Evolutionary conservation across 202 grass and related monocot genomes (phyloP), one percentile per base, ranked within the genome.

Genomic region (Elaeis oleifera): DNA sequence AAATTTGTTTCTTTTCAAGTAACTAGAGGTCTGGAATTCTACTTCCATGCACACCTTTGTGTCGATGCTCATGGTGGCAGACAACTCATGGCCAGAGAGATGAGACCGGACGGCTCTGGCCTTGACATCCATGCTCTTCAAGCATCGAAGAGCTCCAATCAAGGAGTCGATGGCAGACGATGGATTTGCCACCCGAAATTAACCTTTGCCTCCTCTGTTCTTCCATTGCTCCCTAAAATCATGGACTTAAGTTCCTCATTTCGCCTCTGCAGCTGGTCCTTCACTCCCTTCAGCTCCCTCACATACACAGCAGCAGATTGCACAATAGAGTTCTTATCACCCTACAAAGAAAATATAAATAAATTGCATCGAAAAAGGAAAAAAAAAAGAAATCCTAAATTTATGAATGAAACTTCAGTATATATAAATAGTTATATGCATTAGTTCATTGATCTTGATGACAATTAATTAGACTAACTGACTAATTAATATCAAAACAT

Each of bases 271-370:
- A 86, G 77, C 71, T 79, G 65, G 4, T 91, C 69, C 51, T 74
- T 76, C 16, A 79, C 76, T 32, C 49, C 82, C 59, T 79, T 73
- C 17, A 97, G 74, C 71, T 97, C 92, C 17, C 71, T 74, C 69
- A 97, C 67, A 74, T 89, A 86, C 7, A 73, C 53, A 13, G 81
- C 77, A 4, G 92, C 84, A 0, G 92, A 79, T 54, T 91, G 84
- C n/a, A 97, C 82, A 29, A 92, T 89, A 15, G 92, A 92, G 72
- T 97, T 97, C 81, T 97, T 97, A 70, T 97, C 88, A 0, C 71
- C 61, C 92, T 95, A 76, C 8, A 19, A 36, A 56, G 55, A 17
- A 6, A 16, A 28, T 2, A 63, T 50, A 5, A 7, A 23, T n/a
- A 2, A 5, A 51, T 50, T 23, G 44, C 13, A 5, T 13, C 4